Evolutionary conservation across 208 protist genomes (phyloP).

Genomic region (Wallacemonas sp.): DNA sequence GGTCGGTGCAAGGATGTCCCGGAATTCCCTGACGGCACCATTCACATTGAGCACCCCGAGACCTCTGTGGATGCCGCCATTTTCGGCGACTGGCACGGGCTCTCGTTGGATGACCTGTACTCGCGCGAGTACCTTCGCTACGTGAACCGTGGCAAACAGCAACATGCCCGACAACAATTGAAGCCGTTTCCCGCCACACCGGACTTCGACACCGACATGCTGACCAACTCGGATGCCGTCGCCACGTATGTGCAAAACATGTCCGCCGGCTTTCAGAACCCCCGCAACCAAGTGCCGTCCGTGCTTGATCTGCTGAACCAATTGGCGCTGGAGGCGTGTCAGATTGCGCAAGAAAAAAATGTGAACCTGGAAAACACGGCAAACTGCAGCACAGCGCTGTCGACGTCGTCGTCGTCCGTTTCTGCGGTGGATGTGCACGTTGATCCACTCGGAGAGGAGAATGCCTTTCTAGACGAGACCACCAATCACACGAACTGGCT

Average conservation of each 20-base stretch:
- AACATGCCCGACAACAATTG: conserved; percentile 13
- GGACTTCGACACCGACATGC: conserved; percentile 72
- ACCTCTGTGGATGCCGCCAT: background rate
- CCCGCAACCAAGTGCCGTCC: conserved; percentile 3
- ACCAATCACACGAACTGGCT: background rate
- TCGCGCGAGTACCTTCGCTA: conserved; percentile 56
- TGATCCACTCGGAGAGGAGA: conserved; percentile 1
- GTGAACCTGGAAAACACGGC: background rate
- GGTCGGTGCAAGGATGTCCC: background rate
- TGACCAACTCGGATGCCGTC: conserved; percentile 62
- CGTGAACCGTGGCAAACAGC: conserved; percentile 37
- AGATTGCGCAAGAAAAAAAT: background rate
- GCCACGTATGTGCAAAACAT: conserved; percentile 70
- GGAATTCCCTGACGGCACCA: conserved; percentile 1
- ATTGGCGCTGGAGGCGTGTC: background rate
- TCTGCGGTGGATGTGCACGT: conserved; percentile 9
- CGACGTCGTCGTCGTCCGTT: conserved; percentile 1
- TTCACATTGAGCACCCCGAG: conserved; percentile 2
- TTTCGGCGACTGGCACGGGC: conserved; percentile 1
- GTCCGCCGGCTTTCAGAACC: conserved; percentile 18
- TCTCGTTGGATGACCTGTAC: conserved; percentile 72
- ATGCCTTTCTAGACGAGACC: background rate
- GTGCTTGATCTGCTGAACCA: conserved; percentile 1
- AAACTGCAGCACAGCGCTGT: background rate
- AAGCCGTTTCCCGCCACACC: conserved; percentile 39